Percentiles rank a stretch among this genome's conserved stretches.
Evolutionary conservation across 2,329 filamentous ascomycete species (phyloP).

Genomic region (Alternaria gansuensis): DNA sequence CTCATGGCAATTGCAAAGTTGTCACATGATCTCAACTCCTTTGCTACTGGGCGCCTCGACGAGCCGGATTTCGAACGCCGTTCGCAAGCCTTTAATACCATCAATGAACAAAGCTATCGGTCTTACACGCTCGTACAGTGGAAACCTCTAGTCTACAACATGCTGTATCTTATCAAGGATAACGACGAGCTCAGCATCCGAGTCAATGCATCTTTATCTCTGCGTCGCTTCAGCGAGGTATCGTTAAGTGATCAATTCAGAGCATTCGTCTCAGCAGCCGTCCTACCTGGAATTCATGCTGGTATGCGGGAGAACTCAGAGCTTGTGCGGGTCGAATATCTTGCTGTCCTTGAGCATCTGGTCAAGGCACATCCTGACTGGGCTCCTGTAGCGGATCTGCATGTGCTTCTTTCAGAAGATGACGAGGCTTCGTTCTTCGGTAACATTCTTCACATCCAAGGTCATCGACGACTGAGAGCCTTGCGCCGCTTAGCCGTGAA

Average conservation of each 20-base stretch:
- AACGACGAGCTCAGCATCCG: slow-evolving; percentile 90
- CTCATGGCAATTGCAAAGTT: slow-evolving; percentile 72
- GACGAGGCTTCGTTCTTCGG: slow-evolving; percentile 89
- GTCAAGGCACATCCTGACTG: slow-evolving; percentile 75
- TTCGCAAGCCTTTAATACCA: slow-evolving; percentile 75
- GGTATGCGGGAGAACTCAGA: slow-evolving; percentile 83
- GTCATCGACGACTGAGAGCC: slow-evolving; percentile 84
- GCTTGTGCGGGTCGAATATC: slow-evolving; percentile 81
- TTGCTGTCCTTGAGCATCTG: slow-evolving; percentile 80
- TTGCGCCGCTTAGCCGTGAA: slow-evolving; percentile 77
- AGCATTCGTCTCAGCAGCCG: slow-evolving; percentile 67
- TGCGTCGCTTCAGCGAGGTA: slow-evolving; percentile 78
- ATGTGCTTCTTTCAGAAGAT: slow-evolving; percentile 73
- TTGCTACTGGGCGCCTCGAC: slow-evolving; percentile 74
- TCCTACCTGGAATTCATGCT: slow-evolving; percentile 79
- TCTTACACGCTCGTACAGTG: slow-evolving; percentile 77
- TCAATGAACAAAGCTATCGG: slow-evolving; percentile 70
- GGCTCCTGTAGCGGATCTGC: slow-evolving; percentile 76
- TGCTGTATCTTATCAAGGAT: slow-evolving; percentile 85
- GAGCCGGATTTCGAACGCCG: slow-evolving; percentile 89
- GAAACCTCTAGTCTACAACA: slow-evolving; percentile 87
- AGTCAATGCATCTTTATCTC: slow-evolving; percentile 79
- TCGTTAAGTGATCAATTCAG: slow-evolving; percentile 62
- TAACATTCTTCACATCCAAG: slow-evolving; percentile 89
- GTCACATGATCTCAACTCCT: slow-evolving; percentile 83